phyloP scores from a whole-genome alignment of 2,329 filamentous ascomycete species.

The Truncatella angustata region DNA sequence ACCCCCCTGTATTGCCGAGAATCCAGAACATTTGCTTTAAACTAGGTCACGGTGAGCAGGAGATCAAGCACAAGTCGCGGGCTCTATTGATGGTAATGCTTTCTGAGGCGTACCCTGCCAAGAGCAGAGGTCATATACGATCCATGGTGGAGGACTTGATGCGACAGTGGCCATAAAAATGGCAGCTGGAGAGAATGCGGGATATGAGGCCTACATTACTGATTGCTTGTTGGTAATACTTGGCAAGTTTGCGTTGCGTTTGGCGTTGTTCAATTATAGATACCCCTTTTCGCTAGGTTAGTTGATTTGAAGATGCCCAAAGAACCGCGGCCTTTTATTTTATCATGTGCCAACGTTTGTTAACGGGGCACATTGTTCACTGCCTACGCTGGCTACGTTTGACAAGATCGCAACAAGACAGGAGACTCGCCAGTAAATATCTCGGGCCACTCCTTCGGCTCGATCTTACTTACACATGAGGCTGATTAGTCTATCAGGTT shows the following conservation, averaged over 20 bases:
- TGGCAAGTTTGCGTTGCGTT: not conserved
- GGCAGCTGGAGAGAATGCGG: not conserved
- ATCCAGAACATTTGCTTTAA: conserved; percentile 19
- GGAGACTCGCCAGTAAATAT: no score
- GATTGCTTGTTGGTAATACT: not conserved
- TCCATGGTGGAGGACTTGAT: not conserved
- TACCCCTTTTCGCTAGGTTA: not conserved
- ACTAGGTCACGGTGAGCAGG: conserved; percentile 18
- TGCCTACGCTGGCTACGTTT: no score
- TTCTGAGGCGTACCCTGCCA: conserved; percentile 15
- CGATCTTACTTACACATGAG: no score
- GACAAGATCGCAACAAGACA: no score
- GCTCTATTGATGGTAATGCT: conserved; percentile 24
- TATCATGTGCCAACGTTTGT: no score
- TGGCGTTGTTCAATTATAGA: not conserved
- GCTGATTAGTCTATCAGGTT: no score
- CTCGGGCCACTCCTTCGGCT: no score
- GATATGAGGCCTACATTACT: not conserved
- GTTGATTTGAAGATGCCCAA: no score
- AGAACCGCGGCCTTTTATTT: not conserved
- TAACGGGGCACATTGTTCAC: no score
- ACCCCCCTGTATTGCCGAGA: conserved; percentile 18
- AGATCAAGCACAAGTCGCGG: conserved; percentile 23
- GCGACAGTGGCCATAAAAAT: not conserved
- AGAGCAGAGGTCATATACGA: conserved; percentile 10